Base-by-base conservation (phyloP, 169 alveolate species). In the Plasmodium knowlesi region DNA sequence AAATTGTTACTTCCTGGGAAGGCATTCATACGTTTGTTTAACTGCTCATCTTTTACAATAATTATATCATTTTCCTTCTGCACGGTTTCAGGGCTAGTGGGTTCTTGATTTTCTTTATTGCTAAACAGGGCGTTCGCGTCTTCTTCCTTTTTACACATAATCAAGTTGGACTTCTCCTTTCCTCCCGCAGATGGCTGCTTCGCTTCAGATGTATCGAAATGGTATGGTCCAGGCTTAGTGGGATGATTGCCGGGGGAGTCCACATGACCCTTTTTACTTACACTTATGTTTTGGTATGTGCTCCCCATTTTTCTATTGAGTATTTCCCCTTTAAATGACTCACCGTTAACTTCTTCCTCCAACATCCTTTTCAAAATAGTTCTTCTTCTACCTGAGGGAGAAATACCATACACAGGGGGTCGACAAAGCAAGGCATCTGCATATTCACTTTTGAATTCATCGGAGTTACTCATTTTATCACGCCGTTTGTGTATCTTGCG, bases 301-400 rank as follows among this genome's bases (percentile, higher is more conserved):
- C 28, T 41, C 28, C 30, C 22, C 71, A 8, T 82, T 28, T 82
- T 54, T 3, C 43, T 41, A 82, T 82, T 41, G 22, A 3, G 19
- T 9, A 53, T 41, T 0, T n/a, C 70, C 67, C 41, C 41, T 30
- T 30, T 82, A 82, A 50, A 57, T 5, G 54, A n/a, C n/a, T 84
- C 83, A 25, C 46, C 10, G 37, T 16, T 30, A 12, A 25, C 37
- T 86, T 86, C 93, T 86, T 86, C 93, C 19, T 30, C 54, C 61
- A 86, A 16, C n/a, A 86, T 32, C 46, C 93, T 85, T 85, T 78
- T 86, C 28, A 74, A 86, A 71, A 84, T n/a, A 8, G n/a, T 67
- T 32, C 61, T 71, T 1, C 30, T 22, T 9, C 25, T 82, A 32
- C 19, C 16, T 19, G 34, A 12, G 84, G 57, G n/a, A 8, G 54